phyloP scores from a whole-genome alignment of 164 flowering plant genomes.

The Vitis cinerea region DNA sequence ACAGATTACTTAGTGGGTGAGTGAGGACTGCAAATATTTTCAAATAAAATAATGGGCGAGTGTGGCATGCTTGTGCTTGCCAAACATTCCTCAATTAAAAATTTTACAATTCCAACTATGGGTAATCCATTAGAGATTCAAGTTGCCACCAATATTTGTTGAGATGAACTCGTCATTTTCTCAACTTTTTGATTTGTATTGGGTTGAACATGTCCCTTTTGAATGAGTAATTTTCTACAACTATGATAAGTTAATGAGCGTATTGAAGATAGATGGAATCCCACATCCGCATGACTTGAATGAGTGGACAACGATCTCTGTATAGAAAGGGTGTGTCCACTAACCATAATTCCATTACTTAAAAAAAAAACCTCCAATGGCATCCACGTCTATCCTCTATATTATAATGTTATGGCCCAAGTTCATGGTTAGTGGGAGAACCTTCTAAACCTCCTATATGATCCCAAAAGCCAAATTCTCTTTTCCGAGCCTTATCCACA shows the following conservation, averaged over 20 bases:
- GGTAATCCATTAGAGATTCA: slow-evolving; percentile 2
- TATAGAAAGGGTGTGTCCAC: neutral
- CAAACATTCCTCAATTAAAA: slow-evolving; percentile 14
- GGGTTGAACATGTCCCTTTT: neutral
- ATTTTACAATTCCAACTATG: neutral
- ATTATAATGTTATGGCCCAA: neutral
- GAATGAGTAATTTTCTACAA: too few relatives aligned
- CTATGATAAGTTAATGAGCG: slow-evolving; percentile 2
- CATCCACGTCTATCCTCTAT: neutral
- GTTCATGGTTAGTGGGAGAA: slow-evolving; percentile 1
- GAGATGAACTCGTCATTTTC: neutral
- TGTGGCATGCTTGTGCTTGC: slow-evolving; percentile 20
- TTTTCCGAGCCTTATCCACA: too few relatives aligned
- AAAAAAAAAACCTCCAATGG: neutral
- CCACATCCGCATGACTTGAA: too few relatives aligned
- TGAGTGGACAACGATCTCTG: too few relatives aligned
- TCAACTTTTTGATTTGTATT: neutral
- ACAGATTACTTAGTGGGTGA: slow-evolving; percentile 9
- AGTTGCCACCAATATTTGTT: neutral
- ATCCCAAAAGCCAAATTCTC: neutral
- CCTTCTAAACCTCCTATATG: neutral
- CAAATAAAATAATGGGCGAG: slow-evolving; percentile 9
- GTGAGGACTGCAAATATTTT: neutral
- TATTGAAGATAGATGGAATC: neutral
- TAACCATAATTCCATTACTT: neutral